Conservation (phyloP, 129 eudicot genomes). For the Lonicera japonica region DNA sequence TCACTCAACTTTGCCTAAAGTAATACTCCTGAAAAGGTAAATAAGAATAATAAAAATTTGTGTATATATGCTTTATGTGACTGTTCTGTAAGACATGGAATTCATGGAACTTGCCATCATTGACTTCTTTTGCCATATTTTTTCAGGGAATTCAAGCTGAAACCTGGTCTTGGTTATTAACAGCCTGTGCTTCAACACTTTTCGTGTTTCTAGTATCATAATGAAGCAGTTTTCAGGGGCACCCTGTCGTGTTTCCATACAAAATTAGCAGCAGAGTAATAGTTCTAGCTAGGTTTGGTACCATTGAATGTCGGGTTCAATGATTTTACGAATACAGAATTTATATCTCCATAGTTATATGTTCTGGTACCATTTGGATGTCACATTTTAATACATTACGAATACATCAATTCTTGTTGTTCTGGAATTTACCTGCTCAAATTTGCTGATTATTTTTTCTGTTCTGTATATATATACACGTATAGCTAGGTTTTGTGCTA, state of each 20-base stretch:
- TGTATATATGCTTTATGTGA: too few relatives aligned
- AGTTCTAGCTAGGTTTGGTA: conserved; percentile 18
- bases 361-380: background rate
- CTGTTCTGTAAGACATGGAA: too few relatives aligned
- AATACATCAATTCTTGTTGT: background rate
- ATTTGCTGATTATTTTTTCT: background rate
- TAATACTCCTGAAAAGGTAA: too few relatives aligned
- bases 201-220: conserved; percentile 30
- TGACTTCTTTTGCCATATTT: background rate
- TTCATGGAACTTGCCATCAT: background rate
- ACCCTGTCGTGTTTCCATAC: background rate
- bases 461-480: too few relatives aligned
- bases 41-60: too few relatives aligned
- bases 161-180: conserved; percentile 32
- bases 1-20: too few relatives aligned
- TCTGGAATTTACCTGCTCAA: background rate
- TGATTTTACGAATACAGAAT: too few relatives aligned
- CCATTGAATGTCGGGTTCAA: conserved; percentile 1
- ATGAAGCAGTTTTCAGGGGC: conserved; percentile 5
- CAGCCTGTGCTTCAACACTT: conserved; percentile 29
- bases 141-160: conserved; percentile 40
- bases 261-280: background rate
- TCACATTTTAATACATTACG: background rate
- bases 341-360: too few relatives aligned
- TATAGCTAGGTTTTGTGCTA: too few relatives aligned